A percentile compares a stretch with the other conserved stretches of the same genome.
Conservation (phyloP, 345 rosid species). For the Melaleuca quinquenervia region DNA sequence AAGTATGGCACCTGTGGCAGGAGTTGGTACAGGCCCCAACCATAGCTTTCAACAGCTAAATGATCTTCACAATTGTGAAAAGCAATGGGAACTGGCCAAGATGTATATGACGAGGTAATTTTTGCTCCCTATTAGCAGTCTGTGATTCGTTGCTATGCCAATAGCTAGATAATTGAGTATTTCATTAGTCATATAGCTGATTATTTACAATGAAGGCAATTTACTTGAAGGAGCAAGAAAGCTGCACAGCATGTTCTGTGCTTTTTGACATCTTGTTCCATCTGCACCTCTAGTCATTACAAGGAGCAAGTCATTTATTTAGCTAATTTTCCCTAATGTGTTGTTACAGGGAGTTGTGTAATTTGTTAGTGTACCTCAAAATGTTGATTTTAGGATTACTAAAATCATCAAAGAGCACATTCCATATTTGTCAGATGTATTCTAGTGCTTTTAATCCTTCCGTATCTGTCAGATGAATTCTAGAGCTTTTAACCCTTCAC, state of each 20-base stretch:
- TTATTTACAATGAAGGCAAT: background rate
- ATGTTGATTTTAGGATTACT: background rate
- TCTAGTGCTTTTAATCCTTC: background rate
- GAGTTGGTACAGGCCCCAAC: background rate
- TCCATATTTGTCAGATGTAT: background rate
- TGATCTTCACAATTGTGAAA: conserved; percentile 11
- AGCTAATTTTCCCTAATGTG: background rate
- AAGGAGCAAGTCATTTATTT: background rate
- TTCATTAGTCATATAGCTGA: background rate
- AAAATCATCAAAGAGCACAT: background rate
- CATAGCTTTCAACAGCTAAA: background rate
- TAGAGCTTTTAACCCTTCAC: background rate
- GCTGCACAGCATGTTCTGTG: background rate
- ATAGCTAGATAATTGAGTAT: background rate
- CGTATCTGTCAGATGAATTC: background rate
- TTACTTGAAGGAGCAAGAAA: background rate
- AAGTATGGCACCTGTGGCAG: conserved; percentile 4
- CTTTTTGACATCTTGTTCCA: background rate
- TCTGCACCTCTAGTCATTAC: background rate
- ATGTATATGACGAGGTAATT: conserved; percentile 12
- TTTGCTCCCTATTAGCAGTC: background rate
- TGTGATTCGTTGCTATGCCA: background rate
- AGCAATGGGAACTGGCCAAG: conserved; percentile 5
- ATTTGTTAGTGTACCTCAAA: background rate
- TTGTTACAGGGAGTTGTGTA: background rate